Conservation (phyloP, 495 filamentous ascomycete species). For the Aspergillus campestris region DNA sequence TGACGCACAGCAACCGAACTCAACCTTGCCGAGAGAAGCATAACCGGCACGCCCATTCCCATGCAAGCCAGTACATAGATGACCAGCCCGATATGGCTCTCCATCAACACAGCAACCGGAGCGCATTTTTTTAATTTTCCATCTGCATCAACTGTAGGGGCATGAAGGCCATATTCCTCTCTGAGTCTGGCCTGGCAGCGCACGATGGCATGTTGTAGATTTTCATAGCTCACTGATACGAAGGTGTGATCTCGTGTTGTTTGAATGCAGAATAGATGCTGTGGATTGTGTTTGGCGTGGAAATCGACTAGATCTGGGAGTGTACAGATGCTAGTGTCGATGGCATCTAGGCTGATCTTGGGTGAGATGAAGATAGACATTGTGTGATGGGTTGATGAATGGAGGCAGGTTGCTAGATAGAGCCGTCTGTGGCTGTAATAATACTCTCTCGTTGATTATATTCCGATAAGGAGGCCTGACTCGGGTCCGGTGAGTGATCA, state of each 20-base stretch:
- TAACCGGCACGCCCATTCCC: conserved; percentile 20
- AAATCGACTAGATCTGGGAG: conserved; percentile 14
- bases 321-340: too few relatives aligned
- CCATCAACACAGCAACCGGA: conserved; percentile 23
- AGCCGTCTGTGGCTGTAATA: too few relatives aligned
- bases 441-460: too few relatives aligned
- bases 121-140: conserved; percentile 6
- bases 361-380: too few relatives aligned
- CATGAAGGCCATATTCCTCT: conserved; percentile 1
- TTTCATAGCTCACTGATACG: neutral
- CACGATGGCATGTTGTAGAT: conserved; percentile 3
- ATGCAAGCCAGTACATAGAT: conserved; percentile 22
- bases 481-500: too few relatives aligned
- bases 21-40: conserved; percentile 23
- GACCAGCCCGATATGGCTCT: conserved; percentile 24
- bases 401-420: too few relatives aligned
- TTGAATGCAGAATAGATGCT: conserved; percentile 18
- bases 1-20: conserved; percentile 20
- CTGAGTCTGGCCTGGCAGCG: neutral
- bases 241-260: conserved; percentile 1
- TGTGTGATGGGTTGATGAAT: too few relatives aligned
- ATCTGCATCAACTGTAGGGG: too few relatives aligned
- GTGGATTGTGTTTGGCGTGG: conserved; percentile 14
- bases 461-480: too few relatives aligned
- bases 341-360: too few relatives aligned